Evolutionary conservation across 805 yeast genomes (phyloP), one percentile per base, ranked within the genome.

Genomic region (Myxozyma vanderwaltii): DNA sequence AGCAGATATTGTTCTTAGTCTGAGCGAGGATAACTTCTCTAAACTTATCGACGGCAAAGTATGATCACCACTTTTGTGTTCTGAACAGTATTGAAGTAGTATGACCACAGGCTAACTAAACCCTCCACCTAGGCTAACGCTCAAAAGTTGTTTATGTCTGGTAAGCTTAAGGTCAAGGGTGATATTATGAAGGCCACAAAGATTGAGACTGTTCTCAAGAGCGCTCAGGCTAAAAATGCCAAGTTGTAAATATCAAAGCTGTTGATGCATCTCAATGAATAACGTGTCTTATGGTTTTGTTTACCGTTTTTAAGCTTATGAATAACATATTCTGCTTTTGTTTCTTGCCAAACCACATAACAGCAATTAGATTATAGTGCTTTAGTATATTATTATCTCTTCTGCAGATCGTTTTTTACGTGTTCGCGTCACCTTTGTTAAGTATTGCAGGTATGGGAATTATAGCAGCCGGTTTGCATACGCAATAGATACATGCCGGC

Each of bases 181-280:
- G 88, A 90, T 77, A 86, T 89, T 77, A 87, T 87, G 91, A 89
- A 89, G 80, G 96, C 96, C 55, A 82, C 91, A 46, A 82, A 55
- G 31, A 66, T 55, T 13, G 67, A 66, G 59, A 44, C 63, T n/a
- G 60, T 65, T n/a, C 38, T 66, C 31, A 64, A 66, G 40, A 44
- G 63, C 3, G 69, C 67, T 36, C 63, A 58, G 55, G 51, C 55
- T 15, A 51, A 51, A 35, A 63, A 64, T 53, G 61, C 68, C 23
- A 66, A 66, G 61, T 53, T 66, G 33, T 65, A 60, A 52, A 26
- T 19, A 6, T 1, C n/a, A 13, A 24, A 15, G 50, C n/a, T 33
- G 27, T 8, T 29, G 26, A 33, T 15, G n/a, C 19, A 23, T 17
- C 17, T 38, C 3, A 38, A n/a, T 38, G 10, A 29, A 29, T 7